phyloP scores from a whole-genome alignment of 2,329 filamentous ascomycete genomes.

The Exophiala oligosperma region DNA sequence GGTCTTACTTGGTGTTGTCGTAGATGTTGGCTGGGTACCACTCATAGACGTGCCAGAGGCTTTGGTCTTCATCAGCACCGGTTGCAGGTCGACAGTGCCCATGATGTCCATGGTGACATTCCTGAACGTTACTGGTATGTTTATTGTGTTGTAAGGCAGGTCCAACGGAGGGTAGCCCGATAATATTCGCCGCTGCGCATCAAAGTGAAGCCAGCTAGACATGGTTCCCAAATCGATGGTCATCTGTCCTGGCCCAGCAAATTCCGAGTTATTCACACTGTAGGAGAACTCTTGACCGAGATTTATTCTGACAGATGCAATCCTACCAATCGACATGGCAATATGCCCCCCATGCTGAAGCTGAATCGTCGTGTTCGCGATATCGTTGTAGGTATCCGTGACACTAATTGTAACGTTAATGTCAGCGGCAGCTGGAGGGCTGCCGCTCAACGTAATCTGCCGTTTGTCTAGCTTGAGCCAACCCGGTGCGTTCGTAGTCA shows the following conservation, averaged over 20 bases:
- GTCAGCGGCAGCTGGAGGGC: conserved; percentile 56
- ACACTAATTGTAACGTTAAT: conserved; percentile 64
- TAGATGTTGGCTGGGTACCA: not conserved
- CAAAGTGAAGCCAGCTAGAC: conserved; percentile 17
- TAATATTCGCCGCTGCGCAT: conserved; percentile 8
- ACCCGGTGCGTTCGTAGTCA: conserved; percentile 57
- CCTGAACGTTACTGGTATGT: conserved; percentile 10
- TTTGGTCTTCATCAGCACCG: not conserved
- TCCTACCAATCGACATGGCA: conserved; percentile 42
- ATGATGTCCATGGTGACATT: conserved; percentile 8
- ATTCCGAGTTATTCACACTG: not conserved
- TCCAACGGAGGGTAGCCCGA: conserved; percentile 10
- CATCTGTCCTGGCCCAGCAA: conserved; percentile 4
- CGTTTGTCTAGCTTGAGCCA: conserved; percentile 69
- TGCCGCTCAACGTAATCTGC: conserved; percentile 65
- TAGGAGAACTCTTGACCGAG: conserved; percentile 48
- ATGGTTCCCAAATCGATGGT: not conserved
- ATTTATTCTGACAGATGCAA: conserved; percentile 50
- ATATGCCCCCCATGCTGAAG: conserved; percentile 41
- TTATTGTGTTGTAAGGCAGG: not conserved
- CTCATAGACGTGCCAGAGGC: not conserved
- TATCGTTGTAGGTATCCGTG: conserved; percentile 60
- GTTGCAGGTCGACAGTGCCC: not conserved
- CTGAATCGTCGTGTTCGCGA: conserved; percentile 57
- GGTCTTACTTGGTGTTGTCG: conserved; percentile 6